Percentiles rank a stretch among this genome's conserved stretches.
Conservation (phyloP, 2,329 filamentous ascomycete species). For the Epichloe scottii region DNA sequence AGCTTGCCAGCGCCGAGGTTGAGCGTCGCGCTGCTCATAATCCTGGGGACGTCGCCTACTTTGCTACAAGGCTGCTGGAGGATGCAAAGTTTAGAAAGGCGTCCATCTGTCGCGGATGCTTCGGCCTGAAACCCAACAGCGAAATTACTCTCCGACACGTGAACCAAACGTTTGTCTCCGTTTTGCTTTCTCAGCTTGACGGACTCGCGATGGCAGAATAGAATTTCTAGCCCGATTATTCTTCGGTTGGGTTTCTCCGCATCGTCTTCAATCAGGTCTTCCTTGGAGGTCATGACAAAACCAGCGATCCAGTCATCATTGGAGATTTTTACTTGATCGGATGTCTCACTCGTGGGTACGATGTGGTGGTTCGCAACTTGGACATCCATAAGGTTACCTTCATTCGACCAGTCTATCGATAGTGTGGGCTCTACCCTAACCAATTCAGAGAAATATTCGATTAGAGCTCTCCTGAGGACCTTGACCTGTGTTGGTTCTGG, state of each 20-base stretch:
- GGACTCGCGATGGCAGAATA: not conserved
- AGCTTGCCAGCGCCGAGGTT: not conserved
- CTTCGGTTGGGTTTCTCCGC: not conserved
- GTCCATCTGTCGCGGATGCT: not conserved
- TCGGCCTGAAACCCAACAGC: not conserved
- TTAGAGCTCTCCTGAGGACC: not conserved
- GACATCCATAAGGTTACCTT: not conserved
- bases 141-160: not conserved
- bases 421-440: not conserved
- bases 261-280: not conserved
- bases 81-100: not conserved
- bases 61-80: not conserved
- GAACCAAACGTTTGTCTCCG: constrained; percentile 1
- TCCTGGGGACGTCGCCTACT: not conserved
- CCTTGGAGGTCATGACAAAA: not conserved
- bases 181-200: not conserved
- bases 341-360: not conserved
- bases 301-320: not conserved
- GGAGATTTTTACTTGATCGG: not conserved
- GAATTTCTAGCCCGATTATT: not conserved
- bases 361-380: not conserved
- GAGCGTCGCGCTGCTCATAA: not conserved
- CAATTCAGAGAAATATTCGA: not conserved
- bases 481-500: not conserved
- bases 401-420: not conserved